Evolutionary conservation across 306 rosid species (phyloP), one percentile per base, ranked within the genome.

Genomic region (Sicyos edulis): DNA sequence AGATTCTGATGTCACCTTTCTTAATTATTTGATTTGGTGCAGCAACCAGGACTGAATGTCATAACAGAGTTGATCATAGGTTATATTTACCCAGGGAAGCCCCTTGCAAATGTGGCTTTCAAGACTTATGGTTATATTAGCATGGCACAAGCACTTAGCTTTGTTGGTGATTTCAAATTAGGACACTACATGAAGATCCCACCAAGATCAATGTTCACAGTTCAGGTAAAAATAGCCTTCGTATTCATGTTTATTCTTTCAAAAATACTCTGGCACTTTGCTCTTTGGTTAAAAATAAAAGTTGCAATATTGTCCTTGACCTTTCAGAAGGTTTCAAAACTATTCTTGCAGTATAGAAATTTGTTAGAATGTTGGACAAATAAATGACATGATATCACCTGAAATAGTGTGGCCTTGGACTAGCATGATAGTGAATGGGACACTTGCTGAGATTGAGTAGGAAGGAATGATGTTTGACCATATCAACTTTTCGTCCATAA

Each of bases 121-220:
- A 92, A 93, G 85, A 93, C 96, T 54, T 93, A 93, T 16, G 98
- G 97, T 0, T 90, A 88, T 76, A 88, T 90, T 59, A 93, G 96
- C 86, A 88, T 90, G 98, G 1, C 87, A 42, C 96, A 93, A 49
- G 97, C 98, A 54, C 90, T 93, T 2, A 17, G 2, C 20, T 90
- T 93, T 62, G 73, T 90, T 9, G 22, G 61, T 24, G 98, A 90
- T 81, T 91, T 93, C 83, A 93, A 93, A 75, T 71, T 93, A 70
- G 97, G 98, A 37, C 97, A 90, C 72, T 93, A 93, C 44, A 93
- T 88, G 98, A 93, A 93, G 81, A 84, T 90, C 74, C 96, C 98
- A 75, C 97, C 96, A 11, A 93, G 80, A 71, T 82, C 97, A 24
- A 93, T 93, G 98, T 93, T 87, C 78, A 0, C 86, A 3, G 89